Base-by-base conservation (phyloP, 202 grass and related monocot species). In the Panicum hallii region DNA sequence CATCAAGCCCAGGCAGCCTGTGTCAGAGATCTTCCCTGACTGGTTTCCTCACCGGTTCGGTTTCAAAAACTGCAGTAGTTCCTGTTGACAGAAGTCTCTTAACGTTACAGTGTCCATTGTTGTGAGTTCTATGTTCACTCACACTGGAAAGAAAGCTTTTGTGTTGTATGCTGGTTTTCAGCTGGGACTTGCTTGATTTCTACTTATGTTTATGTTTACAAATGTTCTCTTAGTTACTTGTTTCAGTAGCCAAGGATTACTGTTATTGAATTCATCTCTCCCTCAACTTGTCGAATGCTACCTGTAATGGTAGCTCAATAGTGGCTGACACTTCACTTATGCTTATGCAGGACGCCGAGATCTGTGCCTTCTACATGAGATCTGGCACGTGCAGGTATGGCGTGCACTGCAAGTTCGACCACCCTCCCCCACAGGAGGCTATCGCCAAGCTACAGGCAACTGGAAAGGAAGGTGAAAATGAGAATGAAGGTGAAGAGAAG, bases 281-380 rank as follows among this genome's bases (percentile, higher is more conserved):
- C 52, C 41, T 43, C 17, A 13, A 13, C 23, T 32, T 7, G 11
- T 4, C 32, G 48, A 23, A 45, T 4, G 53, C 23, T 26, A 46
- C 45, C 36, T 38, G 36, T 38, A 38, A 38, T 41, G 12, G 14
- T 52, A 52, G 84, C 14, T 6, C 38, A 19, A 70, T 38, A 22
- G 9, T 64, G 45, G 38, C 16, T 74, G 9, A 78, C 38, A 44
- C 57, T 65, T 7, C 43, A 68, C 26, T 52, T 20, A 23, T 86
- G 20, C 46, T 7, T 49, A 72, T 58, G 26, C 90, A 97, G 97
- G 94, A 82, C 13, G 91, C 97, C 0, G 83, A 80, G 63, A 28
- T 85, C 8, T 99, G 97, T 47, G 63, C 87, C 81, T 97, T 90
- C 80, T 99, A 99, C 91, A 88, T 99, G 92, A 97, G 81, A 82